Conservation (phyloP, 1,284 basidiomycete genomes). For the Apiotrichum veenhuisii region DNA sequence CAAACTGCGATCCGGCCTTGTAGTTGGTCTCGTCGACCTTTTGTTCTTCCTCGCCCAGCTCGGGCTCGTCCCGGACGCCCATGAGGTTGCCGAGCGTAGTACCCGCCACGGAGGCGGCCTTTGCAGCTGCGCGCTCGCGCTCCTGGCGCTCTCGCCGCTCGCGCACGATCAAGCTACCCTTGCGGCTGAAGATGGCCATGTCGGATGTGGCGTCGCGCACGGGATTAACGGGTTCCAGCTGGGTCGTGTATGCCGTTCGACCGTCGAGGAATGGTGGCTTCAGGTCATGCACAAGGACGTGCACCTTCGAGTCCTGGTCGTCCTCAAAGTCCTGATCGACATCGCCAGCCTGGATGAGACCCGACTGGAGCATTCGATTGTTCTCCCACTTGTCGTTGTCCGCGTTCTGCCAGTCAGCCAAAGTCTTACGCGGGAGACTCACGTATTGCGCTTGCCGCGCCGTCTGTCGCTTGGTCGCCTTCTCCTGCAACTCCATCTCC, state of each 20-base stretch:
- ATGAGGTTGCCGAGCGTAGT: slow-evolving; percentile 94
- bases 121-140: slow-evolving; percentile 87
- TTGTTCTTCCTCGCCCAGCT: slow-evolving; percentile 57
- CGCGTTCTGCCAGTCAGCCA: slow-evolving; percentile 63
- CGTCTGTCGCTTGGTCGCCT: slow-evolving; percentile 80
- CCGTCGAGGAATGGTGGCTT: slow-evolving; percentile 98
- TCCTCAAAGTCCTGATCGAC: slow-evolving; percentile 88
- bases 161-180: slow-evolving; percentile 86
- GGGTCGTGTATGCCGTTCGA: slow-evolving; percentile 91
- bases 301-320: slow-evolving; percentile 89
- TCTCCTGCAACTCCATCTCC: slow-evolving; percentile 72
- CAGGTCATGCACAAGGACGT: slow-evolving; percentile 94
- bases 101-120: slow-evolving; percentile 86
- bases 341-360: slow-evolving; percentile 77
- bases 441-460: slow-evolving; percentile 92
- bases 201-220: slow-evolving; percentile 91
- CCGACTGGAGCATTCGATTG: slow-evolving; percentile 93
- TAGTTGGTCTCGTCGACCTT: slow-evolving; percentile 63
- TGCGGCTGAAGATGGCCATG: slow-evolving; percentile 91
- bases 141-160: slow-evolving; percentile 96
- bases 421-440: slow-evolving; percentile 38
- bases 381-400: slow-evolving; percentile 99
- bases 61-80: slow-evolving; percentile 91
- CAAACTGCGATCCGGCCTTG: slow-evolving; percentile 94
- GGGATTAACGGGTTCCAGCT: slow-evolving; percentile 95